Conservation (phyloP, 2,329 filamentous ascomycete genomes). For the Tolypocladium inflatum region DNA sequence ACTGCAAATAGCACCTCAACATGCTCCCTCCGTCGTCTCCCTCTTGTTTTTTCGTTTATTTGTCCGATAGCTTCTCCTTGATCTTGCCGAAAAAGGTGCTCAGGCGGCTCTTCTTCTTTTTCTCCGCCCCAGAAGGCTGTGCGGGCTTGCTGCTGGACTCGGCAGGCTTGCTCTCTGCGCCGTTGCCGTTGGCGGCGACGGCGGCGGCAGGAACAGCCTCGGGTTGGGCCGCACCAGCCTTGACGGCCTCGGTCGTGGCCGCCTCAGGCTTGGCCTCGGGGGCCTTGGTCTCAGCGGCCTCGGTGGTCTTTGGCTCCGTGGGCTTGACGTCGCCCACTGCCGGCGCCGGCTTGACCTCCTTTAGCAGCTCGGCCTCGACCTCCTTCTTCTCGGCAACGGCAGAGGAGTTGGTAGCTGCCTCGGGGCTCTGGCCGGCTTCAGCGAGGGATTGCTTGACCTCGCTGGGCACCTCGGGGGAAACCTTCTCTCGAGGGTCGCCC, state of each 20-base stretch:
- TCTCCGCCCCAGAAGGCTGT: constrained; percentile 29
- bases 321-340: constrained; percentile 18
- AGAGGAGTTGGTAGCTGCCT: constrained; percentile 59
- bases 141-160: constrained; percentile 12
- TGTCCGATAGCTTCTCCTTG: constrained; percentile 34
- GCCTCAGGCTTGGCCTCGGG: constrained; percentile 7
- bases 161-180: constrained; percentile 10
- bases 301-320: constrained; percentile 9
- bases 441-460: constrained; percentile 49
- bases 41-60: constrained; percentile 8
- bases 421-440: constrained; percentile 52
- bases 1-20: constrained; percentile 11
- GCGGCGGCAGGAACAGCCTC: constrained; percentile 3
- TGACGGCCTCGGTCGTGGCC: constrained; percentile 7
- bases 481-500: constrained; percentile 31
- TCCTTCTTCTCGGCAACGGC: constrained; percentile 67
- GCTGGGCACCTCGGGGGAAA: constrained; percentile 41
- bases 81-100: constrained; percentile 54
- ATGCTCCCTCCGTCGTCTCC: constrained; percentile 4
- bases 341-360: constrained; percentile 43
- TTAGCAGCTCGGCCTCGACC: constrained; percentile 64
- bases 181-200: constrained; percentile 8
- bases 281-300: constrained; percentile 10
- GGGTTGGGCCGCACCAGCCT: background rate
- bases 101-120: constrained; percentile 59